These are phyloP conservation scores for Entoloma clypeatum DNA, from an alignment of 1,284 basidiomycete species.

Conservation along the genomic window DNA sequence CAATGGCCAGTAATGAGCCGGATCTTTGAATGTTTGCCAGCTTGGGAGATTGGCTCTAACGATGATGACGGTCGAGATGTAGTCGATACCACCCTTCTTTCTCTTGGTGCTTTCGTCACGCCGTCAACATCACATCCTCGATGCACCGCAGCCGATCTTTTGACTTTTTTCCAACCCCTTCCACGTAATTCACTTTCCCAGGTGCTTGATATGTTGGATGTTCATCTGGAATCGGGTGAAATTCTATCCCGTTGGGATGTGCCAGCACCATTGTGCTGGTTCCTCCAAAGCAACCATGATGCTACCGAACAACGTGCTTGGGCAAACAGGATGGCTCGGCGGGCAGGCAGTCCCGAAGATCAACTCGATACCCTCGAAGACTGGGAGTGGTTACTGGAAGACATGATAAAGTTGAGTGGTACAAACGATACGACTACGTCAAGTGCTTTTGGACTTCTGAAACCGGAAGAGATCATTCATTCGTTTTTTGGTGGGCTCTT, in stretches of 20 bases:
- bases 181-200: constrained; percentile 70
- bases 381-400: constrained; percentile 84
- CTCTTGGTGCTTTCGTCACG: constrained; percentile 74
- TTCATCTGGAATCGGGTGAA: constrained; percentile 92
- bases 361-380: constrained; percentile 62
- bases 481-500: constrained; percentile 85
- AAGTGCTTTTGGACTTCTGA: constrained; percentile 78
- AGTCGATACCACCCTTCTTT: constrained; percentile 74
- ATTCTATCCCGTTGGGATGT: constrained; percentile 85
- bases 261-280: constrained; percentile 77
- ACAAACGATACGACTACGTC: constrained; percentile 57
- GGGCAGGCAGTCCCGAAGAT: constrained; percentile 55
- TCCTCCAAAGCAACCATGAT: constrained; percentile 73
- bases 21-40: constrained; percentile 92
- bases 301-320: constrained; percentile 72
- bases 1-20: constrained; percentile 82
- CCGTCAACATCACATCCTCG: constrained; percentile 63
- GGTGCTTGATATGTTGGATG: constrained; percentile 84
- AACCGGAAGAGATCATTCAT: constrained; percentile 63
- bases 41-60: constrained; percentile 66
- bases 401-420: constrained; percentile 81
- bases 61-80: constrained; percentile 66
- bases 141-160: constrained; percentile 66
- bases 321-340: constrained; percentile 83
- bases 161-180: constrained; percentile 80